Evolutionary conservation across 495 filamentous ascomycete genomes (phyloP), one percentile per base, ranked within the genome.

Genomic region (Lichenothelia convexa): DNA sequence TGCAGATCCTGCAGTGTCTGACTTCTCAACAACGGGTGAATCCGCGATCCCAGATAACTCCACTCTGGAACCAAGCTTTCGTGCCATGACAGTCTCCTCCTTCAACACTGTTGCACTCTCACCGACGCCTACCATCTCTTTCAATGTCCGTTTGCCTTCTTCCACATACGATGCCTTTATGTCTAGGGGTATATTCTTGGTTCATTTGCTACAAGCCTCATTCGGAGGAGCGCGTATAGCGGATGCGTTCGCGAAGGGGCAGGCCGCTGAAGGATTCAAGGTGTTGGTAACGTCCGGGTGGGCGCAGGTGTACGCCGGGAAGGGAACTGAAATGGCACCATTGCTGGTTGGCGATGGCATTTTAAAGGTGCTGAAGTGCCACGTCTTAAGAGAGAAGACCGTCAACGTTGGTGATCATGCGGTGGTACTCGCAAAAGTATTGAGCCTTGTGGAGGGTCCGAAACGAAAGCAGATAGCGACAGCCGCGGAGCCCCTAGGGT

Each of bases 51-150:
- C 18, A 19, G 20, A 9, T 21, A 19, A 21, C 30, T 29, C 21
- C 23, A 20, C 15, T 26, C 18, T 9, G 9, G 9, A 11, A 6
- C 36, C 7, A 13, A 39, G 36, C 21, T 53, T 58, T 36, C 61
- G 65, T 18, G 83, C 71, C 35, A 77, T 89, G 63, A 84, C 80
- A 18, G 73, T 87, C 44, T 91, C 83, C 15, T 85, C 79, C 9
- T 78, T 92, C 60, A 84, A 69, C 15, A 81, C 79, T 0, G 67
- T 92, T 18, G 68, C 75, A 0, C 60, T 89, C 1, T 39, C 48
- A 9, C 81, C 81, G 0, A 45, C 58, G 3, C 80, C 83, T 0
- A 62, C 77, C 18, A 65, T 89, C 23, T 75, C 74, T 22, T 86
- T 92, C 67, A 92, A 92, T 46, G 65, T 92, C 40, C 66, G 65